These are phyloP conservation scores for Leptomonas pyrrhocoris DNA, from an alignment of 208 protist genomes.

Conservation along the genomic window DNA sequence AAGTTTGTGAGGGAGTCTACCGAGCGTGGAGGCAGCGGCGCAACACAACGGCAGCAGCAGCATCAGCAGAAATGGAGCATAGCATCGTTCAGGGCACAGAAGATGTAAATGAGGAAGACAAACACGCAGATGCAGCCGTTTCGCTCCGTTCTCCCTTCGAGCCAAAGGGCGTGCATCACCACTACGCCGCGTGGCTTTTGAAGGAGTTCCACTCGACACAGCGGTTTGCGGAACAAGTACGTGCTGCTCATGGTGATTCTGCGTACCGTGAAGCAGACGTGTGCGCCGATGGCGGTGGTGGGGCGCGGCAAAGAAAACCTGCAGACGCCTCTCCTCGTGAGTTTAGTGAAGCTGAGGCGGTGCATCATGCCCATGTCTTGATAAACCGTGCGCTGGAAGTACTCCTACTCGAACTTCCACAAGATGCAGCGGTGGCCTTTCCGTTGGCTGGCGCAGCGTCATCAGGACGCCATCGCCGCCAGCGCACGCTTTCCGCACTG, in stretches of 20 bases:
- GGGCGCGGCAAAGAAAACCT: no score
- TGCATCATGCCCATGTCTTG: slow-evolving; percentile 9
- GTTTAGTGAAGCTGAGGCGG: neutral
- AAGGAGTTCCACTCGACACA: neutral
- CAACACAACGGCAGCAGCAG: neutral
- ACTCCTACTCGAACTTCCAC: slow-evolving; percentile 34
- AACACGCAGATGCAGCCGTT: neutral
- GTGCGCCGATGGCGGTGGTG: neutral
- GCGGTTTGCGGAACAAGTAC: neutral
- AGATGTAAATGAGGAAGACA: no score
- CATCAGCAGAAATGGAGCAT: neutral
- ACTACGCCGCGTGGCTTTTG: slow-evolving; percentile 22
- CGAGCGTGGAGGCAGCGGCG: slow-evolving; percentile 17
- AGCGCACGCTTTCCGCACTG: neutral
- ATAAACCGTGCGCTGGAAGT: slow-evolving; percentile 28
- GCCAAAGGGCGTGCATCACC: slow-evolving; percentile 25
- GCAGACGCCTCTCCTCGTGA: neutral
- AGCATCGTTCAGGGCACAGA: no score
- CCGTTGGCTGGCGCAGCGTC: neutral
- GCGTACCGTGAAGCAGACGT: neutral
- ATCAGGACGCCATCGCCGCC: neutral
- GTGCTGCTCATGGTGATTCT: no score
- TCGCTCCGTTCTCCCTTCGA: slow-evolving; percentile 20
- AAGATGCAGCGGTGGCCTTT: neutral
- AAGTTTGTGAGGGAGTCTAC: slow-evolving; percentile 31